Conservation (phyloP, 148 eudicot genomes). For the Vaccinium darrowii region DNA sequence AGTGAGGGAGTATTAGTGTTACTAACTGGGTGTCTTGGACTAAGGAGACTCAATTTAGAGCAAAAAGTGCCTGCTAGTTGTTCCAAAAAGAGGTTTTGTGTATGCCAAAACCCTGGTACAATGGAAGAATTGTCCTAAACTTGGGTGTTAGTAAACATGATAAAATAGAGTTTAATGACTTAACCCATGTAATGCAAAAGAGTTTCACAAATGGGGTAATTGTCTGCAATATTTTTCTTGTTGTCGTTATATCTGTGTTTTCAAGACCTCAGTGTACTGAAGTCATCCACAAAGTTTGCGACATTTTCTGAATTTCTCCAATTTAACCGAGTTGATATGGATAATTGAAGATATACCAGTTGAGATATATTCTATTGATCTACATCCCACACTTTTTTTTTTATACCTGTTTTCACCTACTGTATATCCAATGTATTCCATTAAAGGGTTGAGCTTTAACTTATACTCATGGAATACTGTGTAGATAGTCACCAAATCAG, state of each 20-base stretch:
- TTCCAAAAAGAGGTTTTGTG: neutral
- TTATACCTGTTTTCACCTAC: neutral
- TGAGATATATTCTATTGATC: neutral
- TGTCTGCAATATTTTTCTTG: neutral
- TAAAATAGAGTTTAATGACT: neutral
- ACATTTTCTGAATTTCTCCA: neutral
- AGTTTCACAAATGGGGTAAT: neutral
- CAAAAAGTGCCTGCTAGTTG: neutral
- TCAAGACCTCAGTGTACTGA: neutral
- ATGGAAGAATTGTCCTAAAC: neutral
- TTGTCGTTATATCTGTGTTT: neutral
- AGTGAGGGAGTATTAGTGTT: neutral
- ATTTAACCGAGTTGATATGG: neutral
- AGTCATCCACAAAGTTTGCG: neutral
- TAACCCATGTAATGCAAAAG: neutral
- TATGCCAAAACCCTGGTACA: neutral
- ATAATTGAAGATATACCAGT: neutral
- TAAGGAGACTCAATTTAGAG: neutral
- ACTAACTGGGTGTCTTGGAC: neutral
- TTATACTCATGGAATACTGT: conserved; percentile 21
- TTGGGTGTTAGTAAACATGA: neutral
- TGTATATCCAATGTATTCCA: neutral
- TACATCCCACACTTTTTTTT: neutral
- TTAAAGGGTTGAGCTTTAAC: conserved; percentile 9
- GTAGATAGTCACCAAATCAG: conserved; percentile 70